Evolutionary conservation across 2,329 filamentous ascomycete genomes (phyloP), one percentile per base, ranked within the genome.

Genomic region (Pseudogymnoascus sp.): DNA sequence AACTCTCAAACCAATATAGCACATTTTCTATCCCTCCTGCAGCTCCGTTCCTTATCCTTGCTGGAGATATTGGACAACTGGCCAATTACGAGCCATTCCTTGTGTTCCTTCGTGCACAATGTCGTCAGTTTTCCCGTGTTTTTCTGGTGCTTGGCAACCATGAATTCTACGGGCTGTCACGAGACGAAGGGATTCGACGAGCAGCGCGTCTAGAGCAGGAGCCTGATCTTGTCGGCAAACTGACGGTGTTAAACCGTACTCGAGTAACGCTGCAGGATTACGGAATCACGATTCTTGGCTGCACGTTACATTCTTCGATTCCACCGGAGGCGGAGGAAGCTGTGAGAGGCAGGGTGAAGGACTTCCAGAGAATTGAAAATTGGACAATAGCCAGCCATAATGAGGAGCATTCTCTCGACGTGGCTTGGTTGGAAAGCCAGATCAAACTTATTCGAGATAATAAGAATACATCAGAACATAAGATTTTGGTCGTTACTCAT

Each of bases 251-350:
- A 38, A 71, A 84, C 65, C 74, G 75, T 16, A 71, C 71, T 16
- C 68, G 76, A 5, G 78, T 75, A 66, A 77, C 80, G 56, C 66
- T 77, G 16, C 70, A 74, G 1, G 71, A 71, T 1, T 77, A 78
- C 0, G 69, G 69, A 23, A 61, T 84, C n/a, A 82, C 78, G 2
- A 71, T 87, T 2, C 71, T 87, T 1, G 84, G 84, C 5, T 85
- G 82, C 66, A 84, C 83, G 1, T 74, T 87, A 0, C 85, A 83
- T 80, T 84, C 82, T 1, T 66, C 72, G 0, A 76, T 87, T 5
- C 75, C 79, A 0, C 65, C 74, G 0, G 71, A 76, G 4, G 73
- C 74, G 3, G 72, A 68, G 9, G 70, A 71, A 0, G 68, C 77
- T 3, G 78, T 86, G 12, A 56, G 72, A 25, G 70, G 71, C 36